phyloP scores from a whole-genome alignment of 2,329 filamentous ascomycete species.

The Ophiostoma australiae region DNA sequence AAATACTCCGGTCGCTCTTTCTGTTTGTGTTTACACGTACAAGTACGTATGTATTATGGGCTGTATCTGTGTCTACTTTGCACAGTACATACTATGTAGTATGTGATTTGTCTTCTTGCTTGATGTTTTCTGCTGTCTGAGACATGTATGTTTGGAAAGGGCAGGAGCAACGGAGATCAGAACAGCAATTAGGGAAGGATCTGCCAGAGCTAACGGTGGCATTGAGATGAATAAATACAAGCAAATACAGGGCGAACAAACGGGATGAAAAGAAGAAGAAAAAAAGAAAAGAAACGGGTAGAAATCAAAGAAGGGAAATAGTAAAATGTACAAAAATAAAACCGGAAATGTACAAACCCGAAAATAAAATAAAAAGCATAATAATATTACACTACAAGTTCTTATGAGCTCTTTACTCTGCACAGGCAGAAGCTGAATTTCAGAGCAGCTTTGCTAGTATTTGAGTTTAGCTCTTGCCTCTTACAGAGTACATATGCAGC shows the following conservation, averaged over 20 bases:
- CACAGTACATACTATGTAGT: no score
- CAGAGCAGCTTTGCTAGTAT: no score
- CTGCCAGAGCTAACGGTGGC: slow-evolving; percentile 1
- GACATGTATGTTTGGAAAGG: background rate
- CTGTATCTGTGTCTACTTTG: no score
- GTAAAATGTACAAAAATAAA: no score
- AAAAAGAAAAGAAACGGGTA: background rate
- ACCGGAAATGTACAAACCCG: no score
- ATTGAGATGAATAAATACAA: background rate
- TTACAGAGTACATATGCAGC: no score
- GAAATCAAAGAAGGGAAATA: background rate
- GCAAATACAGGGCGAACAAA: background rate
- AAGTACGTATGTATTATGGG: background rate
- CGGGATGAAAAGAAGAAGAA: background rate
- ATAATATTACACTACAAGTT: no score
- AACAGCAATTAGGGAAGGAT: slow-evolving; percentile 5
- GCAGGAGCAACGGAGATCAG: slow-evolving; percentile 14
- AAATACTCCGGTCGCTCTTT: background rate
- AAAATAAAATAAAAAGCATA: no score
- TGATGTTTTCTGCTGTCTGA: background rate
- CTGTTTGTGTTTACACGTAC: background rate
- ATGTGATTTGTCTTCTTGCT: background rate
- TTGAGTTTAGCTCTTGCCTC: no score
- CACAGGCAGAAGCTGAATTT: no score
- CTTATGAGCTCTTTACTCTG: no score